These are phyloP conservation scores for Eucalyptus pumila DNA, from an alignment of 345 rosid genomes.

Conservation along the genomic window DNA sequence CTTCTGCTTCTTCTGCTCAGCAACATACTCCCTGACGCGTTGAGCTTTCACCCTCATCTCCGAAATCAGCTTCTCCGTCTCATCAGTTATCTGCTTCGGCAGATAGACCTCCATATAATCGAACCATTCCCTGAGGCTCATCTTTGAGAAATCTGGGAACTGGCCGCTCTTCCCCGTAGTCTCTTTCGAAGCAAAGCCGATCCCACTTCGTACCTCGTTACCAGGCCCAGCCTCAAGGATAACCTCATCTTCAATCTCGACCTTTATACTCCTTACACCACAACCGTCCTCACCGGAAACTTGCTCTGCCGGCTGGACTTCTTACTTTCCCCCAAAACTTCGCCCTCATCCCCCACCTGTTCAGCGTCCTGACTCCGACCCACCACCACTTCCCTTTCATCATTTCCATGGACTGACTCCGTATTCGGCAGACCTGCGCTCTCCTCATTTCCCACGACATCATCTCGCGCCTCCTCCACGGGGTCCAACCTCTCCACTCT, in stretches of 20 bases:
- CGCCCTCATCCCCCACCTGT: background rate
- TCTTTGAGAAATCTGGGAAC: conserved; percentile 23
- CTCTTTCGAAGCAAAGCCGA: background rate
- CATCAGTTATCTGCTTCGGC: conserved; percentile 35
- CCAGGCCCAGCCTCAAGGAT: background rate
- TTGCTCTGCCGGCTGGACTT: background rate
- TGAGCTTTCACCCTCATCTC: conserved; percentile 37
- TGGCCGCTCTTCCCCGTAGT: background rate
- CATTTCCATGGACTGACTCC: background rate
- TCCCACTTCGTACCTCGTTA: background rate
- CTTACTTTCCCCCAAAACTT: background rate
- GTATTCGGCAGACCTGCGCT: background rate
- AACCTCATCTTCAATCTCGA: background rate
- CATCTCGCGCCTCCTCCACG: background rate
- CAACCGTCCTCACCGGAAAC: background rate
- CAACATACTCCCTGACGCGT: conserved; percentile 29
- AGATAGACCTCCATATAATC: conserved; percentile 34
- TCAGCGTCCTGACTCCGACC: background rate
- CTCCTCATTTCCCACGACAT: background rate
- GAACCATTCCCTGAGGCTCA: conserved; percentile 62
- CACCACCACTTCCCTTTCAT: background rate
- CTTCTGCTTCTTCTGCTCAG: conserved; percentile 29
- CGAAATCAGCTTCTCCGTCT: conserved; percentile 49
- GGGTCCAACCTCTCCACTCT: background rate
- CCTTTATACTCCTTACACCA: background rate